phyloP scores from a whole-genome alignment of 1,284 basidiomycete species.

The Phellinidium pouzarii region DNA sequence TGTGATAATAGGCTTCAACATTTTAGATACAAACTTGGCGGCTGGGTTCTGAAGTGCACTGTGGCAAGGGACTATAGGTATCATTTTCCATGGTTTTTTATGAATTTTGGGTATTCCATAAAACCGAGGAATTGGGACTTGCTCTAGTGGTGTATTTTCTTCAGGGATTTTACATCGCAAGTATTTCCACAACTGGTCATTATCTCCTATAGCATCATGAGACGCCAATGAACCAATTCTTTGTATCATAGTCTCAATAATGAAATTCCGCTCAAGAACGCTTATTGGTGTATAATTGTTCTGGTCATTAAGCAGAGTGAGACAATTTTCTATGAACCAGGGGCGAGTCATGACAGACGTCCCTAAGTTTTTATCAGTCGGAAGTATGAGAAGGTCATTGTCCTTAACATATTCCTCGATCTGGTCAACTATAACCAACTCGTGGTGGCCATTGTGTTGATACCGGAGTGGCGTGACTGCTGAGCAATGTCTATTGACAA shows the following conservation, averaged over 20 bases:
- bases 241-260: background rate
- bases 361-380: conserved; percentile 14
- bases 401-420: background rate
- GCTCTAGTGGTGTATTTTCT: background rate
- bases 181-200: background rate
- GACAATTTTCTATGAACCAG: conserved; percentile 15
- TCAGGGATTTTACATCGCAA: background rate
- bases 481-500: background rate
- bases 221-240: background rate
- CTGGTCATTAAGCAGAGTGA: conserved; percentile 4
- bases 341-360: conserved; percentile 9
- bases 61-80: conserved; percentile 32
- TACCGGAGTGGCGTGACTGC: no score
- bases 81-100: conserved; percentile 29
- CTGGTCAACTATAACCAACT: background rate
- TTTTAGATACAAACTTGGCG: conserved; percentile 28
- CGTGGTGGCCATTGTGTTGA: background rate
- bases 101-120: conserved; percentile 30
- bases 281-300: conserved; percentile 5
- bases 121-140: conserved; percentile 24
- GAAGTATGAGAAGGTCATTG: conserved; percentile 13
- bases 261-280: background rate
- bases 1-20: conserved; percentile 29
- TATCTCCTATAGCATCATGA: background rate
- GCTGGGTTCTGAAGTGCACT: conserved; percentile 27